These are phyloP conservation scores for Diaporthe velutina DNA, from an alignment of 2,329 filamentous ascomycete genomes.

Conservation along the genomic window DNA sequence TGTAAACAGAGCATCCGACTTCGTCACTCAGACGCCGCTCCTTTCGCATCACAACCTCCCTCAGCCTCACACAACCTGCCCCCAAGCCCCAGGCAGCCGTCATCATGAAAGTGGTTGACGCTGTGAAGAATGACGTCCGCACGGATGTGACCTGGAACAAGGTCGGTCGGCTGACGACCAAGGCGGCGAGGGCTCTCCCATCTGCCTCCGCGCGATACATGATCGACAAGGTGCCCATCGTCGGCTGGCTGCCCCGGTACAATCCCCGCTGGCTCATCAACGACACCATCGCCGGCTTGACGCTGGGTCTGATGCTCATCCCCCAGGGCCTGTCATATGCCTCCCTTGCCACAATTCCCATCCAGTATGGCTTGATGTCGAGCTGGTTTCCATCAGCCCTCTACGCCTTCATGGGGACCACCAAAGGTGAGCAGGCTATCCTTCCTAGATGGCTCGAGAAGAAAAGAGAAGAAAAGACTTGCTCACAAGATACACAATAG, in stretches of 20 bases:
- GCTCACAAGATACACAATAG: conserved; percentile 48
- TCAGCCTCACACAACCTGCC: background rate
- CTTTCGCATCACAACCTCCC: background rate
- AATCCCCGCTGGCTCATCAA: conserved; percentile 71
- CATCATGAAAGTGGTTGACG: conserved; percentile 44
- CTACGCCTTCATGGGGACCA: conserved; percentile 72
- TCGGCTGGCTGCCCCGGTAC: conserved; percentile 74
- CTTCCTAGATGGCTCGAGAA: background rate
- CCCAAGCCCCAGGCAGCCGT: background rate
- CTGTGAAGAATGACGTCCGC: conserved; percentile 49
- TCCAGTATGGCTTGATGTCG: conserved; percentile 71
- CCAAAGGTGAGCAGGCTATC: conserved; percentile 62
- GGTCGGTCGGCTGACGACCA: conserved; percentile 47
- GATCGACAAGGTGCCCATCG: conserved; percentile 71
- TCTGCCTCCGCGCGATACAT: conserved; percentile 67
- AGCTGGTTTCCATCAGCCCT: conserved; percentile 70
- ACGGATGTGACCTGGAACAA: conserved; percentile 55
- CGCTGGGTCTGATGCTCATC: conserved; percentile 71
- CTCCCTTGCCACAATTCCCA: conserved; percentile 71
- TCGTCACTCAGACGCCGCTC: background rate
- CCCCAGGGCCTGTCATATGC: conserved; percentile 74
- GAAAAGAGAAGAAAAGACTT: background rate
- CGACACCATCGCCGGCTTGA: conserved; percentile 73
- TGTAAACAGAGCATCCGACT: background rate
- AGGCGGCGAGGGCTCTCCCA: conserved; percentile 57